phyloP scores from a whole-genome alignment of 805 yeast species.

The Yarrowia keelungensis region DNA sequence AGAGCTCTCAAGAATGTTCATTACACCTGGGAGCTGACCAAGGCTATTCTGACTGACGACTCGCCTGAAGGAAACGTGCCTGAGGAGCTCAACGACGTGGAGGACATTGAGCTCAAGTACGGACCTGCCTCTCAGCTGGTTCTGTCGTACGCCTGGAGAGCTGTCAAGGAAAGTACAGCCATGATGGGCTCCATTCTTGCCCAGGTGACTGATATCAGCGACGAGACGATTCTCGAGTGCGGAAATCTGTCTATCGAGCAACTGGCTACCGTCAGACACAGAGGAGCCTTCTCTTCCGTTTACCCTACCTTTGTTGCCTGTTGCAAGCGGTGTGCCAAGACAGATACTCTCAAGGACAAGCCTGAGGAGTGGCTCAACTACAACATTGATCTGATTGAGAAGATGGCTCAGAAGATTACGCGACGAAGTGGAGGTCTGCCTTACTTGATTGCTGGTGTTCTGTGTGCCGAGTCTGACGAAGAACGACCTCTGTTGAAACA shows the following conservation, averaged over 20 bases:
- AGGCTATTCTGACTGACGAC: conserved; percentile 65
- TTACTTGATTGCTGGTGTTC: conserved; percentile 72
- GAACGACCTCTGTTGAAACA: conserved; percentile 54
- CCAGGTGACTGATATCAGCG: conserved; percentile 47
- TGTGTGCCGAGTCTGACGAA: conserved; percentile 58
- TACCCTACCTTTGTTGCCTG: conserved; percentile 78
- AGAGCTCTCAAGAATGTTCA: conserved; percentile 42
- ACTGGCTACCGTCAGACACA: conserved; percentile 75
- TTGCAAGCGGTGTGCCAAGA: conserved; percentile 61
- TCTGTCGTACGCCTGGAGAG: conserved; percentile 79
- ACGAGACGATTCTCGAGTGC: conserved; percentile 48
- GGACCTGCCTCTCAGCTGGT: conserved; percentile 55
- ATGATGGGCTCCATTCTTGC: conserved; percentile 59
- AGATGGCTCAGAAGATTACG: conserved; percentile 72
- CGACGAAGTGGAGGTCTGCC: conserved; percentile 95
- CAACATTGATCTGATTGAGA: conserved; percentile 61
- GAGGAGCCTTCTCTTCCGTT: conserved; percentile 91
- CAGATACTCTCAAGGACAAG: conserved; percentile 49
- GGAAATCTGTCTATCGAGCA: conserved; percentile 70
- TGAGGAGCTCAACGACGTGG: conserved; percentile 46
- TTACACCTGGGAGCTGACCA: conserved; percentile 56
- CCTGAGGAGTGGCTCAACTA: conserved; percentile 66
- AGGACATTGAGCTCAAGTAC: conserved; percentile 45
- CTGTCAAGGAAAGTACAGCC: conserved; percentile 74
- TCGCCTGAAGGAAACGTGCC: conserved; percentile 74